A percentile compares a stretch with the other conserved stretches of the same genome.
Evolutionary conservation across 2,329 filamentous ascomycete species (phyloP).

Genomic region (Alternaria postmessia): DNA sequence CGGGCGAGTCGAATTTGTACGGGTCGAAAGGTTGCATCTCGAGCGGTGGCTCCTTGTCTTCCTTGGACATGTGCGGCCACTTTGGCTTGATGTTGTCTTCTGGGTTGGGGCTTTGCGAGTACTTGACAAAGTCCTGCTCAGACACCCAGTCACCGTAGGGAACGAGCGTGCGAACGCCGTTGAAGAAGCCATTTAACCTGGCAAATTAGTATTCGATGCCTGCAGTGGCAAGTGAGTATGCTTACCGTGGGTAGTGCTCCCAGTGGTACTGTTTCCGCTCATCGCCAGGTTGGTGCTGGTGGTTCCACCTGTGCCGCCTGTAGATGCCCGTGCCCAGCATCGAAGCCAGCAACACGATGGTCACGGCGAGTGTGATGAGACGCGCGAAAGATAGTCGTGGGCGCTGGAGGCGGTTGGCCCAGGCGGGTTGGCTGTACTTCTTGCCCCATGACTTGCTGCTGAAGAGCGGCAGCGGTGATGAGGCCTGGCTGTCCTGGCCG

Average conservation of each 20-base stretch:
- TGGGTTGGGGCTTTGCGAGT: conserved; percentile 48
- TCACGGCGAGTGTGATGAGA: conserved; percentile 52
- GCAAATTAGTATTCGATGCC: conserved; percentile 23
- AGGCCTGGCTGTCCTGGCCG: conserved; percentile 51
- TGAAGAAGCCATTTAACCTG: conserved; percentile 58
- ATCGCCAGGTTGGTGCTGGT: conserved; percentile 44
- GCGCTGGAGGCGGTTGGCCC: conserved; percentile 51
- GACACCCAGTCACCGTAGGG: conserved; percentile 52
- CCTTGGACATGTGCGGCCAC: conserved; percentile 45
- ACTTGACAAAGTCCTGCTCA: conserved; percentile 56
- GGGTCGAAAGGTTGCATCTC: conserved; percentile 55
- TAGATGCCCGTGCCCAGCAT: conserved; percentile 55
- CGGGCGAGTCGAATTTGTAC: conserved; percentile 54
- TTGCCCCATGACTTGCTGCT: conserved; percentile 49
- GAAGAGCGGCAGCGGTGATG: conserved; percentile 52
- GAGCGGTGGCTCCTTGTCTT: conserved; percentile 49
- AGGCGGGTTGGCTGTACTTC: conserved; percentile 46
- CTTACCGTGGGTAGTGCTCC: conserved; percentile 56
- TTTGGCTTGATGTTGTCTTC: conserved; percentile 50
- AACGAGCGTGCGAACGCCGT: conserved; percentile 58
- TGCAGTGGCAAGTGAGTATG: background rate
- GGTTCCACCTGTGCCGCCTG: conserved; percentile 46
- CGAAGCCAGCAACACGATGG: conserved; percentile 51
- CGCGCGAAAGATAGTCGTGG: conserved; percentile 54
- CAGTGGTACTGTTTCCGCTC: conserved; percentile 53